These are phyloP conservation scores for Aspergillus phoenicis DNA, from an alignment of 2,329 filamentous ascomycete species.

Conservation along the genomic window DNA sequence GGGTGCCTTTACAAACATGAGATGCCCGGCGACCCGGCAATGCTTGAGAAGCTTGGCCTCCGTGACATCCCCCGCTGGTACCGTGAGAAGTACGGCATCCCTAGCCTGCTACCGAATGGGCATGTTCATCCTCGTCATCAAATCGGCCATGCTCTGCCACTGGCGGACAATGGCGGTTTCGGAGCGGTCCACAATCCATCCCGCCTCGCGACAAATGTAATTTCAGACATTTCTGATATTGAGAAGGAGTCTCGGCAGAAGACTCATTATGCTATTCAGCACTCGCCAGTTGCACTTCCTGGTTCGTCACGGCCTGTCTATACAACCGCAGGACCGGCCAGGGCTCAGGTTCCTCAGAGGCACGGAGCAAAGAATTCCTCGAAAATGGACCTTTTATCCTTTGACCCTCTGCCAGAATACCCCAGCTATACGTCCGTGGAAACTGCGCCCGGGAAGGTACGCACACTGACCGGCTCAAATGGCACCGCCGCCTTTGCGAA, in stretches of 20 bases:
- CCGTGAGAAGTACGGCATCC: conserved; percentile 48
- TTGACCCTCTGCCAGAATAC: conserved; percentile 24
- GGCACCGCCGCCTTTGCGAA: conserved; percentile 17
- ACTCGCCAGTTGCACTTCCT: conserved; percentile 9
- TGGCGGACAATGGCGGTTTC: conserved; percentile 23
- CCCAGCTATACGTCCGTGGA: conserved; percentile 19
- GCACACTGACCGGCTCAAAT: conserved; percentile 4
- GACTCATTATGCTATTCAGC: conserved; percentile 13
- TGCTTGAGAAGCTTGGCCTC: conserved; percentile 71
- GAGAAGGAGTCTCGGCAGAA: conserved; percentile 20
- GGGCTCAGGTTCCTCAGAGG: conserved; percentile 16
- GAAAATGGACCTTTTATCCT: conserved; percentile 27
- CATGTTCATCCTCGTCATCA: conserved; percentile 23
- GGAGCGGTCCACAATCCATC: conserved; percentile 23
- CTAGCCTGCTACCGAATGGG: conserved; percentile 30
- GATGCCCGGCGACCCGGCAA: conserved; percentile 72
- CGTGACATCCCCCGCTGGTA: conserved; percentile 59
- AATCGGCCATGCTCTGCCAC: conserved; percentile 11
- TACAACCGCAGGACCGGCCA: not conserved
- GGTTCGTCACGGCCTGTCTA: conserved; percentile 14
- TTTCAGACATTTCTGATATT: conserved; percentile 12
- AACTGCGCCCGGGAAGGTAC: not conserved
- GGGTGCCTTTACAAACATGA: conserved; percentile 87
- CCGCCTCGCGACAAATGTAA: conserved; percentile 19
- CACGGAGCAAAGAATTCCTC: conserved; percentile 18